Percentiles rank a stretch among this genome's conserved stretches.
Evolutionary conservation across 2,329 filamentous ascomycete genomes (phyloP).

Genomic region (Talaromyces sp.): DNA sequence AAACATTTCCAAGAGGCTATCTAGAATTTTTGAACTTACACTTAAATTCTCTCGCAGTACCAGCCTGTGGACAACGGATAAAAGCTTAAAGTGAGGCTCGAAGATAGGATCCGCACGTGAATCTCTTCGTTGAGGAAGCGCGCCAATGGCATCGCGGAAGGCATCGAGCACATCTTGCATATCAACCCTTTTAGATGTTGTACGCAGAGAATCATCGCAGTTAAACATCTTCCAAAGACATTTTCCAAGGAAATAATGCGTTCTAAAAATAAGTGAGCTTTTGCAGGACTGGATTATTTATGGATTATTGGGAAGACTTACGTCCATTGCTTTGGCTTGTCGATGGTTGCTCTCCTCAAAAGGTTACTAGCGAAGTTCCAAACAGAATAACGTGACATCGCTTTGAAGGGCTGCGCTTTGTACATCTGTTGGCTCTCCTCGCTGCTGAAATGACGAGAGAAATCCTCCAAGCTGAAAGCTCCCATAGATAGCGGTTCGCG

Average conservation of each 20-base stretch:
- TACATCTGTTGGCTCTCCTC: slow-evolving; percentile 58
- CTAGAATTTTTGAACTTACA: slow-evolving; percentile 30
- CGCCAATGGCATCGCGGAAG: slow-evolving; percentile 62
- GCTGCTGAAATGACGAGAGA: slow-evolving; percentile 63
- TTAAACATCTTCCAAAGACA: slow-evolving; percentile 72
- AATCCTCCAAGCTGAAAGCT: slow-evolving; percentile 65
- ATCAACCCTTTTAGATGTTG: slow-evolving; percentile 37
- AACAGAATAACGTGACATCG: slow-evolving; percentile 61
- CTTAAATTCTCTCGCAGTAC: slow-evolving; percentile 57
- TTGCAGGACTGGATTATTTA: background rate
- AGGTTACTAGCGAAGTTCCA: slow-evolving; percentile 68
- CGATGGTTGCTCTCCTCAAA: slow-evolving; percentile 61
- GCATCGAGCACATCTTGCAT: slow-evolving; percentile 58
- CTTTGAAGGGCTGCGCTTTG: slow-evolving; percentile 58
- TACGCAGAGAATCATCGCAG: slow-evolving; percentile 46
- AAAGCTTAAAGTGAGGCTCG: slow-evolving; percentile 90
- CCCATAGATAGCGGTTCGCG: slow-evolving; percentile 69
- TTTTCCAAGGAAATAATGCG: slow-evolving; percentile 71
- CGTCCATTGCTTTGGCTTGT: slow-evolving; percentile 66
- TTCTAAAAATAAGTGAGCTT: slow-evolving; percentile 39
- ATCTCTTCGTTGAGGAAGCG: slow-evolving; percentile 63
- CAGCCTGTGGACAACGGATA: slow-evolving; percentile 80
- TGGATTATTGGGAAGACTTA: slow-evolving; percentile 38
- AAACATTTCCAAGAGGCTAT: slow-evolving; percentile 19
- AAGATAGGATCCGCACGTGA: slow-evolving; percentile 72